These are phyloP conservation scores for Globisporangium sylvaticum DNA, from an alignment of 352 stramenopile species.

Conservation along the genomic window DNA sequence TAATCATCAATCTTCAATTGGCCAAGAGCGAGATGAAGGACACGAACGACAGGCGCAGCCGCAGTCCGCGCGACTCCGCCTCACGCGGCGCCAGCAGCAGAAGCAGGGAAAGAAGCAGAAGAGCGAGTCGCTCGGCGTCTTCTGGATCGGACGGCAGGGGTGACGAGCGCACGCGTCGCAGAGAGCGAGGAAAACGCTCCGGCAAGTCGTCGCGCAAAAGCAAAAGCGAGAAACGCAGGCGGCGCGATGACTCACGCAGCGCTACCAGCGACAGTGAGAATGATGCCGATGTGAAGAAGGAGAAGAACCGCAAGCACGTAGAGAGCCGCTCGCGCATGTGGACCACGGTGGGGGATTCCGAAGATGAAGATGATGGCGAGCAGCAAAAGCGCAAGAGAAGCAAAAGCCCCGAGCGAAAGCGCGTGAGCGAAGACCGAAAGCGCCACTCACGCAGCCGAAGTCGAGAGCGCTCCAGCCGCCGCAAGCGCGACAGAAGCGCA, in stretches of 20 bases:
- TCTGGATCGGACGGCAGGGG: neutral
- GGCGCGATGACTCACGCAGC: neutral
- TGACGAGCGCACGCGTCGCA: neutral
- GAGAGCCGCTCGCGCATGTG: constrained; percentile 12
- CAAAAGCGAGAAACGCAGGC: constrained; percentile 5
- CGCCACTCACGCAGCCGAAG: constrained; percentile 15
- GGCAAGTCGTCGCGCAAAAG: constrained; percentile 1
- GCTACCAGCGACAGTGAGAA: neutral
- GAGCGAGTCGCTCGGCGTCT: constrained; percentile 3
- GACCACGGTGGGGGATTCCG: constrained; percentile 7
- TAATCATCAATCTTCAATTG: no score
- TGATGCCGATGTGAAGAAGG: constrained; percentile 6
- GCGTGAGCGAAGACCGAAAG: constrained; percentile 3
- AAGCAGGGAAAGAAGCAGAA: neutral
- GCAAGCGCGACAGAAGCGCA: neutral
- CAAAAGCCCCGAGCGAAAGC: neutral
- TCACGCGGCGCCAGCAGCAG: neutral
- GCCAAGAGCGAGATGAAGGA: neutral
- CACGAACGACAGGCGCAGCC: constrained; percentile 5
- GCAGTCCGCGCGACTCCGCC: constrained; percentile 6
- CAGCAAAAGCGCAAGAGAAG: neutral
- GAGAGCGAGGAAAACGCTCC: constrained; percentile 1
- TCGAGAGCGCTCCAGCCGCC: constrained; percentile 9
- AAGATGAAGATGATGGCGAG: neutral
- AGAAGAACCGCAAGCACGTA: constrained; percentile 1